Base-by-base conservation (phyloP, 768 basidiomycete species). In the Epithele typhae region DNA sequence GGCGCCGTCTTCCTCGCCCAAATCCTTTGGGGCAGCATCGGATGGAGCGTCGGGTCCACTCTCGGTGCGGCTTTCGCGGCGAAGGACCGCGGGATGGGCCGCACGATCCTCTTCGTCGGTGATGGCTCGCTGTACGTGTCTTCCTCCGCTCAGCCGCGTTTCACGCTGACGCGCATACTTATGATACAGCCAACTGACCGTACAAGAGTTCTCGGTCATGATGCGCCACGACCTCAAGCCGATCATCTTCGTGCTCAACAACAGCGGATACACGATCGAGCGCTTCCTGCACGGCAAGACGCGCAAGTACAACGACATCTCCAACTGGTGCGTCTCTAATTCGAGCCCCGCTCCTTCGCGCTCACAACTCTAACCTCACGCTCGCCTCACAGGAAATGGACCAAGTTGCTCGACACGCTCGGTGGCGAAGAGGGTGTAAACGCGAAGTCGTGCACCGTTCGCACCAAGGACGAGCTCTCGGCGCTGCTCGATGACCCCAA, bases 1-100 rank as follows among this genome's bases (percentile, higher is more conserved):
- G 73, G 79, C 37, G 69, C 82, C 0, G 64, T 81, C 4, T 79
- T 84, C 47, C 50, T 91, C 32, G 79, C 75, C 50, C 91, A 93
- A 65, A 80, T 95, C 41, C 67, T 96, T 5, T 96, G 88, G 84
- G 93, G 94, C 40, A 85, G 84, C 48, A 96, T 97, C 54, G 94
- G 94, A 0, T 96, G 86, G 84, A 81, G 85, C 15, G 80, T 87
- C 33, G 89, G 90, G 70, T 78, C 78, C 37, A 75, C 78, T 15
- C 75, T 93, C 0, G 92, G 92, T 25, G 85, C 84, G 5, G 86
- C 89, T 3, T 69, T 94, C 25, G 94, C 87, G 2, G 92, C 84
- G 2, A 69, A 73, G 33, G 88, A 93, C 39, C 57, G 68, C 9
- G 68, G 70, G 4, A 67, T 80, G 34, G 73, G 80, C 4, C 71